Percentiles rank a stretch among this genome's conserved stretches.
Evolutionary conservation across 371 early-diverging fungal species (phyloP).

Genomic region (Mortierella sp.): DNA sequence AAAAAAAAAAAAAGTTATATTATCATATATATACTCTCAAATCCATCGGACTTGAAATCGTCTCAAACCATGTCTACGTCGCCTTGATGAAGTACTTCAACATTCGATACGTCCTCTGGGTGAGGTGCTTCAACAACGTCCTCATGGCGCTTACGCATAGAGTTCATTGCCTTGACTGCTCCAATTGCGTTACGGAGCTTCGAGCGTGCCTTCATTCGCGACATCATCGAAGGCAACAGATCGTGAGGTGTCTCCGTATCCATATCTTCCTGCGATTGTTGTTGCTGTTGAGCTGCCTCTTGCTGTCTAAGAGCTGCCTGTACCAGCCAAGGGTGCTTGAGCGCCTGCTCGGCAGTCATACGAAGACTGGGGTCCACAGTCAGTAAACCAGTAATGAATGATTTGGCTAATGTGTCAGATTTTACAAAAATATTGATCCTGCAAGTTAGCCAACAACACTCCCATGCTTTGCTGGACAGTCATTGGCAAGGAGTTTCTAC

Average conservation of each 20-base stretch:
- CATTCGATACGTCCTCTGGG: constrained; percentile 45
- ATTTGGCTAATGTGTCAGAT: constrained; percentile 72
- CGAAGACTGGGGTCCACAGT: constrained; percentile 78
- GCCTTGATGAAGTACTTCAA: constrained; percentile 38
- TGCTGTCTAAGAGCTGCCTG: constrained; percentile 11
- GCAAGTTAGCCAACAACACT: constrained; percentile 77
- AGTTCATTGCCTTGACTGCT: constrained; percentile 57
- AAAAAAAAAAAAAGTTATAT: too few species aligned
- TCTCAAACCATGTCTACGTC: constrained; percentile 51
- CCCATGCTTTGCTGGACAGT: constrained; percentile 80
- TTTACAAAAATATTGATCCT: not conserved
- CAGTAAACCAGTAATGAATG: constrained; percentile 81
- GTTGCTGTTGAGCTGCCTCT: constrained; percentile 16
- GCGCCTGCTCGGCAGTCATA: constrained; percentile 80
- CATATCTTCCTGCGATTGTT: constrained; percentile 33
- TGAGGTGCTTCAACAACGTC: constrained; percentile 25
- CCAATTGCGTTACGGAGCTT: constrained; percentile 80
- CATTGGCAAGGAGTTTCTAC: constrained; percentile 25
- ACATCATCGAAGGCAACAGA: constrained; percentile 80
- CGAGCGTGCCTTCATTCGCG: constrained; percentile 87
- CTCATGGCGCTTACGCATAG: constrained; percentile 47
- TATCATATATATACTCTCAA: not conserved
- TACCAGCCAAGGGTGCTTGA: constrained; percentile 80
- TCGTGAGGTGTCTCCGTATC: constrained; percentile 54
- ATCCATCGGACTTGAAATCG: not conserved